These are phyloP conservation scores for Neurospora sp. DNA, from an alignment of 495 filamentous ascomycete species.

Conservation along the genomic window DNA sequence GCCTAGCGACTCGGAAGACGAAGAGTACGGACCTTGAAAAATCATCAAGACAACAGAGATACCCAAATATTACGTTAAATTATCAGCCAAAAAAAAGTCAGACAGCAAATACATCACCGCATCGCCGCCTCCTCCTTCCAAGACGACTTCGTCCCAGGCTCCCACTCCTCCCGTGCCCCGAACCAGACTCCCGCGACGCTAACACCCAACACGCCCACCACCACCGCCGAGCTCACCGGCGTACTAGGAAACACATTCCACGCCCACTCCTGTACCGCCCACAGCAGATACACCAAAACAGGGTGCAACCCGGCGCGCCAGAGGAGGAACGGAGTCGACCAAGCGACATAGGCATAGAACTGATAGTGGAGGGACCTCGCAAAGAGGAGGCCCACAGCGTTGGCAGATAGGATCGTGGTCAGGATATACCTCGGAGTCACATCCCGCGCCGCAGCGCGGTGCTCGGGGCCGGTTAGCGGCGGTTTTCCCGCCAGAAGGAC, in stretches of 20 bases:
- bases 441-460: constrained; percentile 41
- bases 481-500: constrained; percentile 37
- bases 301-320: constrained; percentile 75
- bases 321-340: constrained; percentile 83
- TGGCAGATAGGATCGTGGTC: constrained; percentile 67
- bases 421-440: constrained; percentile 69
- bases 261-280: constrained; percentile 86
- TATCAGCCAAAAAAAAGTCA: neutral
- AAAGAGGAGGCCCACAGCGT: constrained; percentile 78
- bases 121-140: constrained; percentile 9
- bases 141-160: constrained; percentile 3
- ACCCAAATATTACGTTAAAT: neutral
- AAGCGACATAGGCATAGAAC: constrained; percentile 89
- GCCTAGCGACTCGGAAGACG: constrained; percentile 56
- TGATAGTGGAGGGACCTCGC: constrained; percentile 92
- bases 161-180: constrained; percentile 41
- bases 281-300: constrained; percentile 56
- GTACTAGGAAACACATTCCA: constrained; percentile 98
- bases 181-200: constrained; percentile 56
- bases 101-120: constrained; percentile 4
- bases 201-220: constrained; percentile 58
- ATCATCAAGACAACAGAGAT: neutral
- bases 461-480: constrained; percentile 42
- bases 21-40: constrained; percentile 30
- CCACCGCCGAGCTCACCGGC: constrained; percentile 60